Conservation (phyloP, 1,284 basidiomycete genomes). For the Heterobasidion annosum region DNA sequence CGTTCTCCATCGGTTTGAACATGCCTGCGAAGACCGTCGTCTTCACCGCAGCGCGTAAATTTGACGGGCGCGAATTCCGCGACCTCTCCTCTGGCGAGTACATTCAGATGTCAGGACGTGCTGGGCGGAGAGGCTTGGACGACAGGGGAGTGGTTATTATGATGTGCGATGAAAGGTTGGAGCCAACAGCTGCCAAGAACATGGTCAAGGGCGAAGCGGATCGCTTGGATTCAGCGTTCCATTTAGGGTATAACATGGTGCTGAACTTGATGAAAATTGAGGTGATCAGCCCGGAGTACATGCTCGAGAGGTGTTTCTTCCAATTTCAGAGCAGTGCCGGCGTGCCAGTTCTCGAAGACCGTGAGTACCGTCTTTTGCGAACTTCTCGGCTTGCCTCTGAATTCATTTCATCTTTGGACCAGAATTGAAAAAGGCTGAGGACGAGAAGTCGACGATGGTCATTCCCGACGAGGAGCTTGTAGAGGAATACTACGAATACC, state of each 20-base stretch:
- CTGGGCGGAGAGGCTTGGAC: slow-evolving; percentile 94
- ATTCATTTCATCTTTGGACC: neutral
- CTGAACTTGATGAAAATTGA: slow-evolving; percentile 98
- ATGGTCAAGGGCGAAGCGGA: slow-evolving; percentile 99
- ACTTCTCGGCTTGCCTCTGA: neutral
- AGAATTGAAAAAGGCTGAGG: slow-evolving; percentile 78
- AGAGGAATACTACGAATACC: slow-evolving; percentile 85
- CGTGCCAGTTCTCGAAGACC: slow-evolving; percentile 81
- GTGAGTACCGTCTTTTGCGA: slow-evolving; percentile 33
- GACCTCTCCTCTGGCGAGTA: slow-evolving; percentile 90
- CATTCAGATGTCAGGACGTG: slow-evolving; percentile 98
- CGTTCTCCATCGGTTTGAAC: slow-evolving; percentile 98
- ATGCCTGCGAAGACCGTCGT: slow-evolving; percentile 99
- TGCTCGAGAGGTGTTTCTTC: slow-evolving; percentile 97
- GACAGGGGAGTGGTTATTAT: slow-evolving; percentile 99
- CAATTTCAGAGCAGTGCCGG: slow-evolving; percentile 95
- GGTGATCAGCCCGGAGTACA: slow-evolving; percentile 96
- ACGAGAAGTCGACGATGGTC: slow-evolving; percentile 52
- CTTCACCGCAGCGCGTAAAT: slow-evolving; percentile 93
- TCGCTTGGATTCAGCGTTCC: slow-evolving; percentile 95
- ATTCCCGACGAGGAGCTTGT: slow-evolving; percentile 83
- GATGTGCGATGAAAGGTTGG: slow-evolving; percentile 99
- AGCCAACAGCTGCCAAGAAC: slow-evolving; percentile 84
- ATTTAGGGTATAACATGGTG: slow-evolving; percentile 99
- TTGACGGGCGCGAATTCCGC: slow-evolving; percentile 92